Evolutionary conservation across 1,284 basidiomycete genomes (phyloP), one percentile per base, ranked within the genome.

Genomic region (Ganoderma lucidum): DNA sequence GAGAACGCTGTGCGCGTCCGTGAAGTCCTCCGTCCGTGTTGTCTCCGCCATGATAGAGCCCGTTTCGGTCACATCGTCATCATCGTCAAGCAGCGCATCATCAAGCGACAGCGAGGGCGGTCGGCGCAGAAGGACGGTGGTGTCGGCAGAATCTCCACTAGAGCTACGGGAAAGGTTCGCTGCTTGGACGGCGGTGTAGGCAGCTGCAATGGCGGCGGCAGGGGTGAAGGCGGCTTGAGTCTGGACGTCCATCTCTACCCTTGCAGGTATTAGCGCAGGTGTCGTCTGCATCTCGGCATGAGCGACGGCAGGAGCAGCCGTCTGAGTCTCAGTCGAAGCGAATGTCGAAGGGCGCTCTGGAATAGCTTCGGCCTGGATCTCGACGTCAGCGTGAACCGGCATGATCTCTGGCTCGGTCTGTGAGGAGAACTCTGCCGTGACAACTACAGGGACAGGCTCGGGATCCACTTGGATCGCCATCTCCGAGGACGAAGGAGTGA

Each of bases 1-100:
- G 48, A 85, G 83, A 53, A 92, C 86, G 69, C 91, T 94, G 79
- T 90, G 84, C 1, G 95, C 95, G 78, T 96, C 95, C 30, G 93
- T 88, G 77, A 94, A 97, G 70, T 94, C 92, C 30, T 95, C 94
- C 15, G 82, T 85, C 63, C 93, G 91, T 0, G 88, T 88, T 71
- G 92, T 91, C 66, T 71, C 69, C 56, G 66, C 72, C 6, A 88
- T 88, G 69, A 91, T 86, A 1, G 86, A 87, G 39, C 86, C 90
- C 1, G 85, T 87, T 63, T 90, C 90, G 6, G 89, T 90, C 77
- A 85, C 87, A 1, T 83, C 87, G 70, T 86, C 89, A 65, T 87
- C 87, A 42, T 84, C 82, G 1, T 71, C 69, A 30, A 67, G 45
- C 59, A 78, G 69, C 30, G 82, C 81, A 6, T 86, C 84, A 14